Conservation (phyloP, 495 filamentous ascomycete genomes). For the Hyaloscypha finlandica region DNA sequence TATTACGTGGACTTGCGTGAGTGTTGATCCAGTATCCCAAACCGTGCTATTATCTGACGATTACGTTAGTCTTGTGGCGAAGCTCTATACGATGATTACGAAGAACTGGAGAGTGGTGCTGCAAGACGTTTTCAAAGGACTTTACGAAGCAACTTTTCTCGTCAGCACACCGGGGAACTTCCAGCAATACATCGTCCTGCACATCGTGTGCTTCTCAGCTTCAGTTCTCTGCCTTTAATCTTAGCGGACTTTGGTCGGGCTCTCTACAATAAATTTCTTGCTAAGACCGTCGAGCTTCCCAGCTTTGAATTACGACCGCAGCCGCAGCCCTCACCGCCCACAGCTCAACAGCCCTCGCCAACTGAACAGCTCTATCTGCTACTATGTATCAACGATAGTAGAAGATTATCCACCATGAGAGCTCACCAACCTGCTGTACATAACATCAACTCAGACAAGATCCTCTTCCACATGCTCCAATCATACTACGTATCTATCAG, state of each 20-base stretch:
- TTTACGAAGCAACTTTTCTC: background rate
- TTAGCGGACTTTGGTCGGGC: background rate
- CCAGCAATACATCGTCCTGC: background rate
- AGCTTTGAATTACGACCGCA: background rate
- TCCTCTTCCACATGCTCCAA: background rate
- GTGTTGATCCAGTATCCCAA: background rate
- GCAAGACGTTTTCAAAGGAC: background rate
- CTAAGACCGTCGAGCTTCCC: background rate
- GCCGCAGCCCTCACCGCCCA: background rate
- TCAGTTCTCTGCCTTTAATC: background rate
- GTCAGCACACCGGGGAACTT: background rate
- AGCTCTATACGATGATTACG: background rate
- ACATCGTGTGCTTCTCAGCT: background rate
- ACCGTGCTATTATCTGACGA: background rate
- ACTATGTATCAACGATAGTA: background rate
- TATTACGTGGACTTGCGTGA: background rate
- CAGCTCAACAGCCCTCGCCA: background rate
- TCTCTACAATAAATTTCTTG: background rate
- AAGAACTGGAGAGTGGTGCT: background rate
- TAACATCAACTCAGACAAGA: background rate
- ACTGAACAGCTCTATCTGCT: background rate
- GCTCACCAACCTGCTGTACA: background rate
- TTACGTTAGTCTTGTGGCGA: background rate
- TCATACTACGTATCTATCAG: background rate
- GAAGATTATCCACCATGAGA: background rate